Conservation (phyloP, 495 filamentous ascomycete species). For the Aspergillus asperescens region DNA sequence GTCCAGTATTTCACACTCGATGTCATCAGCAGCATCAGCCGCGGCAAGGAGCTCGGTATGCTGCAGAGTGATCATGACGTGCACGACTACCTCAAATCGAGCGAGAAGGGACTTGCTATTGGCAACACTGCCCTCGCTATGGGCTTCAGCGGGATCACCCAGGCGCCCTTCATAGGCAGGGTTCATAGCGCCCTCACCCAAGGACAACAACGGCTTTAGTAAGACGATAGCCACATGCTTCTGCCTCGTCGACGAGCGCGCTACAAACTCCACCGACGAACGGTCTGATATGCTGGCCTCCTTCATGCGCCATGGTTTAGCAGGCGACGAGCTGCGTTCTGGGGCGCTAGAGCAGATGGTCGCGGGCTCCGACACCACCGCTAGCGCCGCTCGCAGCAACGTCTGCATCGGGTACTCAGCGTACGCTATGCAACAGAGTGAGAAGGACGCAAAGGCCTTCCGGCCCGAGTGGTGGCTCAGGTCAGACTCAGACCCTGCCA, state of each 20-base stretch:
- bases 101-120: background rate
- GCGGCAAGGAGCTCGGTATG: background rate
- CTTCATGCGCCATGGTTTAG: slow-evolving; percentile 34
- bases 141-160: slow-evolving; percentile 23
- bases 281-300: slow-evolving; percentile 33
- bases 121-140: background rate
- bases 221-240: slow-evolving; percentile 25
- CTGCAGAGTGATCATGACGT: background rate
- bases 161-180: slow-evolving; percentile 22
- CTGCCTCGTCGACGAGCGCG: slow-evolving; percentile 19
- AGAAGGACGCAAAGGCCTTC: slow-evolving; percentile 53
- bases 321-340: slow-evolving; percentile 28
- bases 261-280: slow-evolving; percentile 17
- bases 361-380: slow-evolving; percentile 61
- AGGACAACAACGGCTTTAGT: slow-evolving; percentile 30
- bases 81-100: background rate
- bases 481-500: slow-evolving; percentile 29
- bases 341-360: slow-evolving; percentile 37
- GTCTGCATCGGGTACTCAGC: slow-evolving; percentile 45
- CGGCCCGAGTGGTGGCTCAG: slow-evolving; percentile 65
- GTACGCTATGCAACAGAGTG: slow-evolving; percentile 49
- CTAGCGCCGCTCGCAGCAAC: slow-evolving; percentile 50
- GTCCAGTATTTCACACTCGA: background rate
- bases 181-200: slow-evolving; percentile 23
- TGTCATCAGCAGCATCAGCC: background rate